These are phyloP conservation scores for Casuarina equisetifolia DNA, from an alignment of 306 rosid genomes.

Conservation along the genomic window DNA sequence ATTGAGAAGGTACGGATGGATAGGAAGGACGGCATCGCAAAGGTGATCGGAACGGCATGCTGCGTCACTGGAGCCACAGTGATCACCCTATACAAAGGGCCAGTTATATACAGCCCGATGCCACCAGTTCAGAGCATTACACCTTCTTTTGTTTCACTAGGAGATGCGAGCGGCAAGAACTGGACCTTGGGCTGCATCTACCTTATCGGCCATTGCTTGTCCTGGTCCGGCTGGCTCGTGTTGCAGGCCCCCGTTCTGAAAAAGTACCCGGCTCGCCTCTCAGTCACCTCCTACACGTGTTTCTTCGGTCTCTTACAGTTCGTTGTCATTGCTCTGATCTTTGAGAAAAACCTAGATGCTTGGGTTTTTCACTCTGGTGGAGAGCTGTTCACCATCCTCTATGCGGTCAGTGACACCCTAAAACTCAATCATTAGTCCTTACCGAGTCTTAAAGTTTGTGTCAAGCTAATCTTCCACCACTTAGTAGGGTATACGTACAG, in stretches of 20 bases:
- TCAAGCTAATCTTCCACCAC: not conserved
- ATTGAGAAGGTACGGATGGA: conserved; percentile 72
- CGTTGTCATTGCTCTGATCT: conserved; percentile 53
- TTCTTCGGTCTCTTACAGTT: conserved; percentile 92
- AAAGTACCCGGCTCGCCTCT: conserved; percentile 95
- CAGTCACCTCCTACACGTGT: conserved; percentile 90
- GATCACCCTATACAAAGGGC: conserved; percentile 91
- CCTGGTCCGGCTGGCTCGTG: conserved; percentile 98
- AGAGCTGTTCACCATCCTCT: conserved; percentile 79
- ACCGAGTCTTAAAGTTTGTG: too few species aligned
- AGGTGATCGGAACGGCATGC: conserved; percentile 74
- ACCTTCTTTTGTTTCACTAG: conserved; percentile 42
- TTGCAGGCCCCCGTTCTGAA: conserved; percentile 87
- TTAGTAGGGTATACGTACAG: not conserved
- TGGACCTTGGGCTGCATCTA: conserved; percentile 92
- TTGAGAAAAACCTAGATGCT: conserved; percentile 72
- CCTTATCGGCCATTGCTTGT: conserved; percentile 88
- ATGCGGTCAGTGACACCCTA: conserved; percentile 59
- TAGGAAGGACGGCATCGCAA: conserved; percentile 81
- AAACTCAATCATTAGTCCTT: not conserved
- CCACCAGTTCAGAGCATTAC: conserved; percentile 33
- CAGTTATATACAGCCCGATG: conserved; percentile 76
- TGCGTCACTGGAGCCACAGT: conserved; percentile 94
- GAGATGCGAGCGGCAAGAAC: conserved; percentile 77
- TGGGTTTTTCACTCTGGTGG: conserved; percentile 80